Evolutionary conservation across 106 monocot genomes (phyloP).

Genomic region (Allium sativum): DNA sequence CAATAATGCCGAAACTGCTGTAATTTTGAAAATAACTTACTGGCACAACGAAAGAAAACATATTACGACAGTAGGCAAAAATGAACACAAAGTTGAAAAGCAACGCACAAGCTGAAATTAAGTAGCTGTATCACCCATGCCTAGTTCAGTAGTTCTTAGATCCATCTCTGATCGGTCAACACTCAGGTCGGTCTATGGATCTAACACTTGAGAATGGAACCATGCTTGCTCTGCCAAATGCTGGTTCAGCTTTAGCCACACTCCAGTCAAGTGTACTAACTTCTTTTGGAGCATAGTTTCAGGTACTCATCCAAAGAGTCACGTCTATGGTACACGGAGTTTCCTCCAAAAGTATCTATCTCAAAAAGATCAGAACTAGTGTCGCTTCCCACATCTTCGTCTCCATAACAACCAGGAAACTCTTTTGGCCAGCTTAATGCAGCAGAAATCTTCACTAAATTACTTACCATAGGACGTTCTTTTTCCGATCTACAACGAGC

Average conservation of each 20-base stretch:
- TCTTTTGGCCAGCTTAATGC: conserved; percentile 17
- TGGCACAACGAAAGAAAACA: too few relatives aligned
- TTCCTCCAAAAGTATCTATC: conserved; percentile 50
- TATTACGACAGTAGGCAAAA: too few relatives aligned
- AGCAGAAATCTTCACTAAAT: conserved; percentile 20
- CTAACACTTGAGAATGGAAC: conserved; percentile 50
- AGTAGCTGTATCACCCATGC: too few relatives aligned
- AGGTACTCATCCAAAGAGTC: conserved; percentile 40
- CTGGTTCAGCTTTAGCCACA: conserved; percentile 56
- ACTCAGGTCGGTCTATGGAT: conserved; percentile 3
- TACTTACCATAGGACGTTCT: conserved; percentile 7
- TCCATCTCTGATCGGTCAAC: too few relatives aligned
- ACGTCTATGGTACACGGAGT: conserved; percentile 13
- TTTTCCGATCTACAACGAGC: conserved; percentile 1
- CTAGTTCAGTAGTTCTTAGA: too few relatives aligned
- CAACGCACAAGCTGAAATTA: too few relatives aligned
- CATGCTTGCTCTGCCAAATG: conserved; percentile 38
- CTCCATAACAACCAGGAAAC: conserved; percentile 15
- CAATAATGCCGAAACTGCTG: too few relatives aligned
- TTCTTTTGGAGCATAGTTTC: conserved; percentile 58
- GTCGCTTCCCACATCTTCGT: conserved; percentile 56
- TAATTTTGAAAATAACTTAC: too few relatives aligned
- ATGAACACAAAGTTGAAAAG: too few relatives aligned
- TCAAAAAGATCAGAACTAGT: conserved; percentile 77
- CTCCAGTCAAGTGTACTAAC: conserved; percentile 65